Evolutionary conservation across 2,329 filamentous ascomycete genomes (phyloP).

Genomic region (Cyclaneusma minus): DNA sequence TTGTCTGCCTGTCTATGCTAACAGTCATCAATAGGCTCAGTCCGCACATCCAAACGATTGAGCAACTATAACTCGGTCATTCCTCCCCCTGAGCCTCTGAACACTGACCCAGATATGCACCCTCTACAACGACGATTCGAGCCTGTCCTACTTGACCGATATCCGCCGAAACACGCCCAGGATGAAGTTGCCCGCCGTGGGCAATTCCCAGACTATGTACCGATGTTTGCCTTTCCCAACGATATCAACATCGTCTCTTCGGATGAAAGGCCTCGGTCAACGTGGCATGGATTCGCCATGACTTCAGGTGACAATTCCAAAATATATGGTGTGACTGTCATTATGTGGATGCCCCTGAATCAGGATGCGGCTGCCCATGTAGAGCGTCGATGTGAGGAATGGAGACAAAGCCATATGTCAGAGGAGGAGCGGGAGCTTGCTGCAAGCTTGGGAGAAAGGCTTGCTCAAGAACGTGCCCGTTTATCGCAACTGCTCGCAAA

Average conservation of each 20-base stretch:
- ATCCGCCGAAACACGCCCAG: conserved; percentile 67
- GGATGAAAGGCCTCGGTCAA: conserved; percentile 85
- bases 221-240: conserved; percentile 98
- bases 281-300: conserved; percentile 99
- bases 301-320: conserved; percentile 85
- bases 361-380: conserved; percentile 69
- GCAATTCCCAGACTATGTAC: conserved; percentile 89
- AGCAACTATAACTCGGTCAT: conserved; percentile 99
- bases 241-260: conserved; percentile 95
- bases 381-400: conserved; percentile 69
- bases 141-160: conserved; percentile 87
- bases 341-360: conserved; percentile 82
- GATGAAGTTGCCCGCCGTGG: conserved; percentile 71
- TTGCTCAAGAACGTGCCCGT: conserved; percentile 78
- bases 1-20: conserved; percentile 5
- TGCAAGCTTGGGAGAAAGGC: conserved; percentile 73
- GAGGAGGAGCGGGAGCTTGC: conserved; percentile 83
- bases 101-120: conserved; percentile 85
- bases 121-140: conserved; percentile 88
- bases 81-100: conserved; percentile 78
- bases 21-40: conserved; percentile 37
- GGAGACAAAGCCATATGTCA: conserved; percentile 77
- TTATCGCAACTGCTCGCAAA: conserved; percentile 76
- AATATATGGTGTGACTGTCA: conserved; percentile 80
- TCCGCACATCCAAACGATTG: conserved; percentile 71